phyloP scores from a whole-genome alignment of 768 basidiomycete species.

The Mycena galopus region DNA sequence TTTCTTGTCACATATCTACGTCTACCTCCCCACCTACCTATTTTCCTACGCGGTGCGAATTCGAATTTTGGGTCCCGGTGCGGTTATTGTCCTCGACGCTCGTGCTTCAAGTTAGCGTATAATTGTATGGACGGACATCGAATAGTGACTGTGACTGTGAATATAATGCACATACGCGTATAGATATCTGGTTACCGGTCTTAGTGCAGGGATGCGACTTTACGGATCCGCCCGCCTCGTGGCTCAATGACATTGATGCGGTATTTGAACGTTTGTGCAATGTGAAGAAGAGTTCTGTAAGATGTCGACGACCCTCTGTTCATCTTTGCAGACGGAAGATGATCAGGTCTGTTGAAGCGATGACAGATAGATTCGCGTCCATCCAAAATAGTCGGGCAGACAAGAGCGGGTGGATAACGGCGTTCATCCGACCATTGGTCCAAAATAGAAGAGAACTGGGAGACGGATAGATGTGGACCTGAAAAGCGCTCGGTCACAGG shows the following conservation, averaged over 20 bases:
- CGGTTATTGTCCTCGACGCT: constrained; percentile 15
- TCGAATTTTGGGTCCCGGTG: constrained; percentile 29
- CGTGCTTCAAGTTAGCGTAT: background rate
- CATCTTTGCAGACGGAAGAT: background rate
- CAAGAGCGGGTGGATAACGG: no score
- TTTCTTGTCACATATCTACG: constrained; percentile 22
- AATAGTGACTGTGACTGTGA: constrained; percentile 9
- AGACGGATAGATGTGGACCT: background rate
- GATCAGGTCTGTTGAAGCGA: background rate
- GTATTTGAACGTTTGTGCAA: background rate
- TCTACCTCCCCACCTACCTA: background rate
- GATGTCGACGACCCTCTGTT: background rate
- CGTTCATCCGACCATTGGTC: no score
- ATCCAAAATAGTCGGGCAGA: background rate
- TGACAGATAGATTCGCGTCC: background rate
- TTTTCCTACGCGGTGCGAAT: constrained; percentile 11
- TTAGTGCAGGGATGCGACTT: constrained; percentile 1
- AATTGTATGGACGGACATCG: background rate
- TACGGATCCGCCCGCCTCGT: background rate
- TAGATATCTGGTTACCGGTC: background rate
- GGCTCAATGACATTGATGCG: constrained; percentile 16
- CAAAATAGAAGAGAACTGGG: background rate
- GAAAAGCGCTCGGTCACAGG: background rate
- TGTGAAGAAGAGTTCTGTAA: background rate
- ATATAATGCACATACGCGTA: constrained; percentile 26